Base-by-base conservation (phyloP, 164 flowering plant species). In the Stephania japonica region DNA sequence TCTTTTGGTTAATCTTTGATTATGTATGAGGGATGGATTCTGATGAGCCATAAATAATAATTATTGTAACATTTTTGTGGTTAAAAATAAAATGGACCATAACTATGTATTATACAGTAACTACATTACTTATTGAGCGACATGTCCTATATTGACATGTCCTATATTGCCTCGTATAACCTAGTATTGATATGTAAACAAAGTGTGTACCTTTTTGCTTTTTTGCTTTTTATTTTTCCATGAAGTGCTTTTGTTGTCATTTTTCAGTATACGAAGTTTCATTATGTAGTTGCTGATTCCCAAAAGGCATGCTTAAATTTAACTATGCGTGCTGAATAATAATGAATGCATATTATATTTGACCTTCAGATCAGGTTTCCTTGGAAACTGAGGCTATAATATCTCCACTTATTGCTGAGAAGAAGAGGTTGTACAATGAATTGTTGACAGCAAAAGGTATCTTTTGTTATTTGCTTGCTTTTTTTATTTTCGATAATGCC, bases 391-490 rank as follows among this genome's bases (percentile, higher is more conserved):
- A 96, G 83, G 89, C 97, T 73, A 89, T 92, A 84, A 88, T 93
- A 41, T 83, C 89, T 74, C 97, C 98, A 10, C 82, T 93, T 64
- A 81, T 96, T 71, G 77, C 75, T 80, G 99, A 96, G 85, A 96
- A 89, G 90, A 92, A 83, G 80, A 89, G 86, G 82, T 82, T 96
- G 81, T 96, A 89, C 70, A 92, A 96, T 84, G 99, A 96, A 73
- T 84, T 93, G 80, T 83, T 96, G 89, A 93, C 98, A 75, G 86
- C 97, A 80, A 91, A 91, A 87, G 99, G 99, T 93, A 89, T 70
- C 61, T 9, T 42, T 67, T 25, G 44, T 53, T 23, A 66, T 70
- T 64, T 80, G 11, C 23, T 43, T 5, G 66, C 75, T 7, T 72
- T 18, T 81, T 73, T 71, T 26, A 49, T 44, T 26, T 11, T 53